Evolutionary conservation across 352 stramenopile genomes (phyloP).

Genomic region (Phytophthora pistaciae): DNA sequence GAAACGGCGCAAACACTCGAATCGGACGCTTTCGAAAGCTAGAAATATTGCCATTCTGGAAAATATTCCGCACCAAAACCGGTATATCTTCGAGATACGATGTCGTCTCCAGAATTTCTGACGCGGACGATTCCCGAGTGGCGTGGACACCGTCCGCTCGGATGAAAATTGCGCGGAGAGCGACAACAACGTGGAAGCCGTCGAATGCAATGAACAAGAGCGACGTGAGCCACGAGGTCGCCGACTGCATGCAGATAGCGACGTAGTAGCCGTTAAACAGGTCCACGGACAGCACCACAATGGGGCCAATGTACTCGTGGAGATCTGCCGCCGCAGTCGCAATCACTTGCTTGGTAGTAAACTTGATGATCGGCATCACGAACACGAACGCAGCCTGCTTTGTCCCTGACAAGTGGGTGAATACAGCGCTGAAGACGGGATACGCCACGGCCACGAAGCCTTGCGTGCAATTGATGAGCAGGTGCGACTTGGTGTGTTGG

Average conservation of each 20-base stretch:
- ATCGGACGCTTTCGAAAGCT: background rate
- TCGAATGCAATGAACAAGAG: slow-evolving; percentile 24
- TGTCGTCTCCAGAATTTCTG: no score
- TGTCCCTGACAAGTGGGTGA: slow-evolving; percentile 2
- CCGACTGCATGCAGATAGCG: slow-evolving; percentile 32
- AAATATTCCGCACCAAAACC: background rate
- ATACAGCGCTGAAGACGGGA: slow-evolving; percentile 17
- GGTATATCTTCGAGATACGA: background rate
- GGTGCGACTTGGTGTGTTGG: background rate
- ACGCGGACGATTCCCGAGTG: no score
- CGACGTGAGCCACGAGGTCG: slow-evolving; percentile 13
- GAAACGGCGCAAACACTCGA: background rate
- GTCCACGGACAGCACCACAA: slow-evolving; percentile 34
- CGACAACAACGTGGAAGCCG: background rate
- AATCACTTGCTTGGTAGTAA: slow-evolving; percentile 22
- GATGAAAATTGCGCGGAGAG: background rate
- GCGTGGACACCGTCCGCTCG: background rate
- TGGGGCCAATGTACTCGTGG: slow-evolving; percentile 23
- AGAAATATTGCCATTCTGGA: background rate
- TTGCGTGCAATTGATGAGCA: no score
- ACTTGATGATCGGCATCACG: slow-evolving; percentile 19
- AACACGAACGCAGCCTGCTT: slow-evolving; percentile 21
- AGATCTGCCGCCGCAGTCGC: slow-evolving; percentile 8
- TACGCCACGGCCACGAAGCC: slow-evolving; percentile 2
- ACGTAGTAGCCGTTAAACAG: slow-evolving; percentile 40